These are phyloP conservation scores for Fraxinus paxiana DNA, from an alignment of 305 asterid genomes.

Conservation along the genomic window DNA sequence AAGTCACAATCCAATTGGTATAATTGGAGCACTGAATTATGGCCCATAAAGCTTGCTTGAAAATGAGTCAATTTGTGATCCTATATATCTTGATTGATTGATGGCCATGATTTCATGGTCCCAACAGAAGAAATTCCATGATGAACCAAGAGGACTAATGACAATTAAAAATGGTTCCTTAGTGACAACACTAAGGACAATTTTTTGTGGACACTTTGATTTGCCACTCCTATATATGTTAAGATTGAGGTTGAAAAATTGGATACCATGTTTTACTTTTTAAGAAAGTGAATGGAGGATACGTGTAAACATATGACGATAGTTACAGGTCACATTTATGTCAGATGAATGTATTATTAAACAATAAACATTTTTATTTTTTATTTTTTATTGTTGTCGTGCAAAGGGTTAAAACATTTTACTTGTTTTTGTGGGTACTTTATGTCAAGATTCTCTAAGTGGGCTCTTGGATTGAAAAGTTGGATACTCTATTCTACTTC, in stretches of 20 bases:
- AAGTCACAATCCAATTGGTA: conserved; percentile 6
- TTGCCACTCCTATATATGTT: not conserved
- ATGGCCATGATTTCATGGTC: conserved; percentile 15
- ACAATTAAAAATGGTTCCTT: conserved; percentile 18
- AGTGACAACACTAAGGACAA: conserved; percentile 20
- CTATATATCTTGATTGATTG: not conserved
- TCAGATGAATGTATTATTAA: not conserved
- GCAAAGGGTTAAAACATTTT: not conserved
- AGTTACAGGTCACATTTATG: not conserved
- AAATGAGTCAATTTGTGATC: not conserved
- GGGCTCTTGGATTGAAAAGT: conserved; percentile 10
- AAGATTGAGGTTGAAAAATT: not conserved
- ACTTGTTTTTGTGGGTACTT: not conserved
- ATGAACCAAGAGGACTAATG: conserved; percentile 15
- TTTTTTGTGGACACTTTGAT: not conserved
- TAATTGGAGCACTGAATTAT: conserved; percentile 16
- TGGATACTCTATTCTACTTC: not conserved
- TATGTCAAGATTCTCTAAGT: conserved; percentile 7
- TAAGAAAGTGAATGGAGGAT: not conserved
- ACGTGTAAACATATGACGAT: not conserved
- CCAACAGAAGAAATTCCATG: conserved; percentile 1
- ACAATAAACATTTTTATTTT: too few relatives aligned
- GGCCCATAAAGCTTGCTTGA: conserved; percentile 12
- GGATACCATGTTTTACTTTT: not conserved
- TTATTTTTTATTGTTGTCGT: too few relatives aligned